These are phyloP conservation scores for Tuber brumale DNA, from an alignment of 495 filamentous ascomycete genomes.

Conservation along the genomic window DNA sequence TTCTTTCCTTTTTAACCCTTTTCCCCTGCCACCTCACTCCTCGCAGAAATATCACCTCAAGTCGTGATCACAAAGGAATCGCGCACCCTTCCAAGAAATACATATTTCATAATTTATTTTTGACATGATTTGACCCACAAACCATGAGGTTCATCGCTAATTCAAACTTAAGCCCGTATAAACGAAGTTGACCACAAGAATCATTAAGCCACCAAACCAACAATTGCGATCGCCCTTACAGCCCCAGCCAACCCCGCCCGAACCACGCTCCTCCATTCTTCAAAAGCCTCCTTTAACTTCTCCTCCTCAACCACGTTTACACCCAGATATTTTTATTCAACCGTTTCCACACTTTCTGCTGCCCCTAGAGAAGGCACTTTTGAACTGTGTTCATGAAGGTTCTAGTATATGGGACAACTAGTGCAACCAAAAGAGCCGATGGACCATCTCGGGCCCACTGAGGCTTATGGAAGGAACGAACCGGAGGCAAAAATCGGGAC, in stretches of 20 bases:
- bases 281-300: conserved; percentile 20
- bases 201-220: conserved; percentile 25
- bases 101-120: not conserved
- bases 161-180: not conserved
- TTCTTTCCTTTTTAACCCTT: not conserved
- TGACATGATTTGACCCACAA: not conserved
- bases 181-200: not conserved
- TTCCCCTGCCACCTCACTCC: not conserved
- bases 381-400: conserved; percentile 23
- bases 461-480: conserved; percentile 37
- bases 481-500: conserved; percentile 20
- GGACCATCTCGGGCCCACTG: conserved; percentile 35
- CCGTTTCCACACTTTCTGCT: conserved; percentile 20
- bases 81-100: not conserved
- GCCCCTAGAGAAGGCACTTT: conserved; percentile 22
- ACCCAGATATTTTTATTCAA: conserved; percentile 25
- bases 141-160: not conserved
- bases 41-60: too few relatives aligned
- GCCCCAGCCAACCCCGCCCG: conserved; percentile 25
- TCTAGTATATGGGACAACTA: conserved; percentile 32
- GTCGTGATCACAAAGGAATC: not conserved
- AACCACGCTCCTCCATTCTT: conserved; percentile 26
- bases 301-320: conserved; percentile 26
- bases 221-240: conserved; percentile 19
- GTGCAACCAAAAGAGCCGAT: conserved; percentile 25